Conservation (phyloP, 805 yeast genomes). For the Spathaspora girioi region DNA sequence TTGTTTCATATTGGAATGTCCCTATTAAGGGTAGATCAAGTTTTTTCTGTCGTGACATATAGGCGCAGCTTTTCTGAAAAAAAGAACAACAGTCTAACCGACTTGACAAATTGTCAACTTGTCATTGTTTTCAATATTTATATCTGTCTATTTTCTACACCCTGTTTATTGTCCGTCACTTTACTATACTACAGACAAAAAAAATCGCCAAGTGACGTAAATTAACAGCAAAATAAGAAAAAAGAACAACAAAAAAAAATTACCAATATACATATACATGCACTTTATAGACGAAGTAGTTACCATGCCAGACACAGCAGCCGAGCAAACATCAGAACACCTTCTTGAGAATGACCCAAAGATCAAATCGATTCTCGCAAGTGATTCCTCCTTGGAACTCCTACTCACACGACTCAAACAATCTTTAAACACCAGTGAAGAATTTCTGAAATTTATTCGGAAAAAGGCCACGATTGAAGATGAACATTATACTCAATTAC, state of each 20-base stretch:
- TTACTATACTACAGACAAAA: no score
- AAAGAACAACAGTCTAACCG: no score
- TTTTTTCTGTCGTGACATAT: not conserved
- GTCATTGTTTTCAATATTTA: no score
- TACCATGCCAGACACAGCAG: slow-evolving; percentile 5
- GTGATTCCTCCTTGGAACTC: slow-evolving; percentile 77
- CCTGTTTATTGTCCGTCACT: no score
- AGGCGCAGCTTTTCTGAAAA: not conserved
- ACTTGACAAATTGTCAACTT: no score
- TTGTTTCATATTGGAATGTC: not conserved
- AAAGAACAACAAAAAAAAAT: not conserved
- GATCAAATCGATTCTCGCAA: slow-evolving; percentile 49
- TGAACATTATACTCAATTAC: slow-evolving; percentile 70
- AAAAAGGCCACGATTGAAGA: slow-evolving; percentile 76
- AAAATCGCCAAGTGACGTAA: not conserved
- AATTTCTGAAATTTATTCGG: slow-evolving; percentile 72
- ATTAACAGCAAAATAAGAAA: not conserved
- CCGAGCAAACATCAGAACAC: not conserved
- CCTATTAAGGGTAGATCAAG: no score
- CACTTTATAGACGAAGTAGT: no score
- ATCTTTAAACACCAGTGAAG: slow-evolving; percentile 78
- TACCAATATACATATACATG: not conserved
- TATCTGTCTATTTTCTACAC: no score
- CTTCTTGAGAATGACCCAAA: slow-evolving; percentile 45
- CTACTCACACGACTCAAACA: slow-evolving; percentile 73